phyloP scores from a whole-genome alignment of 306 rosid species.

The Sophora flavescens region DNA sequence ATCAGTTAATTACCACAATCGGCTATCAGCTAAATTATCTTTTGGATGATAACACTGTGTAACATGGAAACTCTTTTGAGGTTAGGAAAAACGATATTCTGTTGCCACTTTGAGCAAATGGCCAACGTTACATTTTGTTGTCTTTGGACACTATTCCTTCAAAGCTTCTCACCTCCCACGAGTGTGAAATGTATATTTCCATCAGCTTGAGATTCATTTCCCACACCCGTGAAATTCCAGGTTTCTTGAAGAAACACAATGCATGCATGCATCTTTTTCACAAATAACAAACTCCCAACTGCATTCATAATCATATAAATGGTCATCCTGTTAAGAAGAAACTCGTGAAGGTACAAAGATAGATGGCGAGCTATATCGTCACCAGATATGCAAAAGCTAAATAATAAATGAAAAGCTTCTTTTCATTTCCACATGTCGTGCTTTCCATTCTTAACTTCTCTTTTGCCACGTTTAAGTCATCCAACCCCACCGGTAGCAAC shows the following conservation, averaged over 20 bases:
- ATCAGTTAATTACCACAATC: too few relatives aligned
- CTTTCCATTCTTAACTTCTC: constrained; percentile 33
- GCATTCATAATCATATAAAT: constrained; percentile 29
- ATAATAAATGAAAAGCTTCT: constrained; percentile 41
- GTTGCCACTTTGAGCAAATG: too few relatives aligned
- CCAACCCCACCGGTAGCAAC: constrained; percentile 44
- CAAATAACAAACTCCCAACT: not conserved
- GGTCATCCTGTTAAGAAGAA: constrained; percentile 12
- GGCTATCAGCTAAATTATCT: too few relatives aligned
- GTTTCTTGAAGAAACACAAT: not conserved
- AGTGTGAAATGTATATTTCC: too few relatives aligned
- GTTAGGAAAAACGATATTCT: too few relatives aligned
- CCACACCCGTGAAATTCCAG: not conserved
- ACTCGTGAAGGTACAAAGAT: constrained; percentile 36
- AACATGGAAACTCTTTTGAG: too few relatives aligned
- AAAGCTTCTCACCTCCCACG: too few relatives aligned
- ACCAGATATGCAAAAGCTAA: constrained; percentile 23
- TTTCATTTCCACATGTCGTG: constrained; percentile 31
- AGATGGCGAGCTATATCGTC: constrained; percentile 22
- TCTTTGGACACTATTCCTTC: too few relatives aligned
- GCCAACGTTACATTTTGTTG: too few relatives aligned
- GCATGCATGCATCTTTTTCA: not conserved
- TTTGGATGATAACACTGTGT: too few relatives aligned
- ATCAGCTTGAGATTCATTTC: too few relatives aligned
- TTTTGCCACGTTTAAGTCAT: constrained; percentile 37